Percentiles rank a stretch among this genome's conserved stretches.
phyloP scores from a whole-genome alignment of 139 green algal genomes.

The Chlamydomonas applanata region DNA sequence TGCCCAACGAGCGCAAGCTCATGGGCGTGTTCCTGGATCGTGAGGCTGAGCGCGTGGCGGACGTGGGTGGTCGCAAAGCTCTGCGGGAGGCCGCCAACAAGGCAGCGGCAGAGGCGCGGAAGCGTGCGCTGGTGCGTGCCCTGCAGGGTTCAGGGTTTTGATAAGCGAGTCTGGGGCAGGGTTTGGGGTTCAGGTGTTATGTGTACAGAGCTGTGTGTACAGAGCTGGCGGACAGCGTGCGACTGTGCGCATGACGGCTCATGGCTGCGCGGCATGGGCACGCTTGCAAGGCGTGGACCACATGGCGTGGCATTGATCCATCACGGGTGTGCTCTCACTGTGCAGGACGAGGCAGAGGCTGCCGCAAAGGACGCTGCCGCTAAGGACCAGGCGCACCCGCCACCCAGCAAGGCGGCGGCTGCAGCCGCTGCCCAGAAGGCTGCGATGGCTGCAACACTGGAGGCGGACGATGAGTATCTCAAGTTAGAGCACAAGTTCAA shows the following conservation, averaged over 20 bases:
- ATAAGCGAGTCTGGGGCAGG: neutral
- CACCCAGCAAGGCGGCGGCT: neutral
- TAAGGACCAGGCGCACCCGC: conserved; percentile 18
- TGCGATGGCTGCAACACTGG: conserved; percentile 9
- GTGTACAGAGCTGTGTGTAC: neutral
- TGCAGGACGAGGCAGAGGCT: conserved; percentile 27
- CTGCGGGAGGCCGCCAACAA: conserved; percentile 19
- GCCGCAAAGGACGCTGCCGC: conserved; percentile 15
- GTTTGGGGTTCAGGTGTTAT: neutral
- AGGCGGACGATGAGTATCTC: conserved; percentile 46
- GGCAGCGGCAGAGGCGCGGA: conserved; percentile 14
- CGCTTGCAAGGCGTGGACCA: neutral
- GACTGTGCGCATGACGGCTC: neutral
- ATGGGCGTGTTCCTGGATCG: conserved; percentile 62
- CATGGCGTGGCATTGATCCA: neutral
- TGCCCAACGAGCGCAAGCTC: conserved; percentile 64
- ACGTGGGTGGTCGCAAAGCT: conserved; percentile 36
- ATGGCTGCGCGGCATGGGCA: neutral
- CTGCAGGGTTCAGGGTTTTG: neutral
- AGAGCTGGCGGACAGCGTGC: neutral
- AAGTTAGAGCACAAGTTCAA: conserved; percentile 52
- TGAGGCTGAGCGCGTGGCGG: conserved; percentile 43
- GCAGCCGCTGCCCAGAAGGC: neutral
- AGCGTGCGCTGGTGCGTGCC: conserved; percentile 9
- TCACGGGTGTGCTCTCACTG: too few relatives aligned